A percentile compares a stretch with the other conserved stretches of the same genome.
phyloP scores from a whole-genome alignment of 1,284 basidiomycete species.

The Puccinia coronata region DNA sequence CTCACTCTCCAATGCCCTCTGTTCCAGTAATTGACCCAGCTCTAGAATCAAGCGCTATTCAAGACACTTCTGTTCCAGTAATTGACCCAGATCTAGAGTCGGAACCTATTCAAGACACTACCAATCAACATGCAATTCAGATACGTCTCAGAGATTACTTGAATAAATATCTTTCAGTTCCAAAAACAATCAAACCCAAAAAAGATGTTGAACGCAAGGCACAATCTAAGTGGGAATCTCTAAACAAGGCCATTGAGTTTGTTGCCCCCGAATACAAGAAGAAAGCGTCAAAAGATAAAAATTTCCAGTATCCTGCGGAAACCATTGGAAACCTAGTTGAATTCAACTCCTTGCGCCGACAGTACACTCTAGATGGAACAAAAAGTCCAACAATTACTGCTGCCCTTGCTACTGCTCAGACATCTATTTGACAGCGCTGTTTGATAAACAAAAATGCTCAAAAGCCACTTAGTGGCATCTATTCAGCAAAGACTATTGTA shows the following conservation, averaged over 20 bases:
- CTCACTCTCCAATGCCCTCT: not conserved
- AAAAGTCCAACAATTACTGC: not conserved
- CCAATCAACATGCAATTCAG: not conserved
- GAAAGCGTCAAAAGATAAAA: not conserved
- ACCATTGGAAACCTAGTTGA: not conserved
- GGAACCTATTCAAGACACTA: not conserved
- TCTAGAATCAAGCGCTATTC: no score
- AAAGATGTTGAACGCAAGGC: not conserved
- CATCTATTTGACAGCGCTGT: not conserved
- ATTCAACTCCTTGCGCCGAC: not conserved
- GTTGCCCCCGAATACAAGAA: constrained; percentile 11
- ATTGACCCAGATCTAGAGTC: not conserved
- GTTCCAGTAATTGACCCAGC: no score
- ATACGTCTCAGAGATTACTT: not conserved
- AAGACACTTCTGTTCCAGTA: no score
- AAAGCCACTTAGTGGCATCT: not conserved
- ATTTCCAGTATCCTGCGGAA: not conserved
- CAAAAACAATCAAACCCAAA: not conserved
- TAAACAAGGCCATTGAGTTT: not conserved
- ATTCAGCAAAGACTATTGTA: not conserved
- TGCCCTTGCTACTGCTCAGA: not conserved
- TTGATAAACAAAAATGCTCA: not conserved
- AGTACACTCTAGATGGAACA: not conserved
- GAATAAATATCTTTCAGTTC: not conserved
- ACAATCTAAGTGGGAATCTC: not conserved